Percentiles rank a stretch among this genome's conserved stretches.
Evolutionary conservation across 495 filamentous ascomycete species (phyloP).

Genomic region (Trichoderma reesei): DNA sequence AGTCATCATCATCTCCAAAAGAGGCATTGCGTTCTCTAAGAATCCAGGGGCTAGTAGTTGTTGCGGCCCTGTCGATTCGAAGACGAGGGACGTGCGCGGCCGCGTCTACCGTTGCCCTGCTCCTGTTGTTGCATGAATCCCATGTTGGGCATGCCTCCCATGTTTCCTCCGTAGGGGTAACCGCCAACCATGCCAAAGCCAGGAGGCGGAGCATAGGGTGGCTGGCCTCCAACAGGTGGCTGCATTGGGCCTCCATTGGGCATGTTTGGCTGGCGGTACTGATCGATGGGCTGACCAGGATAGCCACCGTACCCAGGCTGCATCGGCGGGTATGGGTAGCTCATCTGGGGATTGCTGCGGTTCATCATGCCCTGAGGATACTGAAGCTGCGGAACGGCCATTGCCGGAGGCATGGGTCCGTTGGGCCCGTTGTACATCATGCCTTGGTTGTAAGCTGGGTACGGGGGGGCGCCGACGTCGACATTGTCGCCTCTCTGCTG

Average conservation of each 20-base stretch:
- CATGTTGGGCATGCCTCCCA: conserved; percentile 28
- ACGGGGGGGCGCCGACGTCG: conserved; percentile 45
- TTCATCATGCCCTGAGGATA: conserved; percentile 50
- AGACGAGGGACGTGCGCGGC: conserved; percentile 37
- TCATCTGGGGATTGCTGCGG: conserved; percentile 39
- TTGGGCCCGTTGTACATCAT: conserved; percentile 42
- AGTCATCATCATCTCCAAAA: not conserved
- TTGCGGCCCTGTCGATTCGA: not conserved
- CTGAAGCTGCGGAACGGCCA: conserved; percentile 43
- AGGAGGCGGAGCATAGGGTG: conserved; percentile 25
- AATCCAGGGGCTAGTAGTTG: not conserved
- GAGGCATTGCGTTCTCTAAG: not conserved
- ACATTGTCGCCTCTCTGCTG: conserved; percentile 48
- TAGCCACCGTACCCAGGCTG: conserved; percentile 39
- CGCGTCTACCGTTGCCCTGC: conserved; percentile 39
- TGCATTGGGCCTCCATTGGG: conserved; percentile 40
- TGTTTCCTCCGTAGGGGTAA: conserved; percentile 33
- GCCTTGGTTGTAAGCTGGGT: conserved; percentile 39
- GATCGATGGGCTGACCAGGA: conserved; percentile 35
- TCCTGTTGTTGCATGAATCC: conserved; percentile 40
- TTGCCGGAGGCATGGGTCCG: conserved; percentile 37
- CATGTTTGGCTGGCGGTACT: conserved; percentile 36
- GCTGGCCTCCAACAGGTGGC: conserved; percentile 22
- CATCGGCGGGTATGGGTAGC: conserved; percentile 40
- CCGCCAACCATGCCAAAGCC: conserved; percentile 39